These are phyloP conservation scores for Populus nigra DNA, from an alignment of 345 rosid species.

Conservation along the genomic window DNA sequence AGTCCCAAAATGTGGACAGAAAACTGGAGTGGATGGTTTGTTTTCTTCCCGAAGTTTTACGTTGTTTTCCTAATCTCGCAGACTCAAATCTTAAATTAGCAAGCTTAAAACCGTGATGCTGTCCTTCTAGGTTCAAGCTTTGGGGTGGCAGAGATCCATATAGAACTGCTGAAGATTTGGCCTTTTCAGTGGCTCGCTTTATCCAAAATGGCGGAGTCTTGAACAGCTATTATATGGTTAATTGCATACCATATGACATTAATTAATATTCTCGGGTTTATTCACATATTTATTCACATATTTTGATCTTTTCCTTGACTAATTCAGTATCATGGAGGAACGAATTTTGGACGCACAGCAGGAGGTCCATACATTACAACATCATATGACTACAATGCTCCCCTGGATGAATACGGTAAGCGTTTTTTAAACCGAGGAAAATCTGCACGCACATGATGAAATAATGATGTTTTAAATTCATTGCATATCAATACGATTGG, in stretches of 20 bases:
- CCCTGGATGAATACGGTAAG: constrained; percentile 19
- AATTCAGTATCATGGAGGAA: constrained; percentile 22
- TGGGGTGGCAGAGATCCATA: constrained; percentile 17
- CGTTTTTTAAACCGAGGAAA: too few relatives aligned
- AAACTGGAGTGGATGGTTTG: too few relatives aligned
- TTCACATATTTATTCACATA: background rate
- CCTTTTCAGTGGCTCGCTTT: constrained; percentile 19
- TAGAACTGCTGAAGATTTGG: constrained; percentile 22
- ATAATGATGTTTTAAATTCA: background rate
- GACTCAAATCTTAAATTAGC: too few relatives aligned
- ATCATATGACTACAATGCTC: constrained; percentile 16
- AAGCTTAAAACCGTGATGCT: background rate
- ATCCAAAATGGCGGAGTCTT: constrained; percentile 15
- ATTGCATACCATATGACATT: background rate
- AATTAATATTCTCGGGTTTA: background rate
- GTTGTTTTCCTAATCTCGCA: too few relatives aligned
- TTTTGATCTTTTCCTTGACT: constrained; percentile 1
- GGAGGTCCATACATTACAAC: constrained; percentile 24
- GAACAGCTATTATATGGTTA: constrained; percentile 23
- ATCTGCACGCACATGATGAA: too few relatives aligned
- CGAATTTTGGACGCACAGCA: constrained; percentile 23
- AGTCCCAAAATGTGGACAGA: too few relatives aligned
- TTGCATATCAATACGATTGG: background rate
- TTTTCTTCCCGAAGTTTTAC: too few relatives aligned
- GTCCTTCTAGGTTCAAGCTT: constrained; percentile 18